Percentiles rank a stretch among this genome's conserved stretches.
phyloP scores from a whole-genome alignment of 257 asterid species.

The Solanum boliviense region DNA sequence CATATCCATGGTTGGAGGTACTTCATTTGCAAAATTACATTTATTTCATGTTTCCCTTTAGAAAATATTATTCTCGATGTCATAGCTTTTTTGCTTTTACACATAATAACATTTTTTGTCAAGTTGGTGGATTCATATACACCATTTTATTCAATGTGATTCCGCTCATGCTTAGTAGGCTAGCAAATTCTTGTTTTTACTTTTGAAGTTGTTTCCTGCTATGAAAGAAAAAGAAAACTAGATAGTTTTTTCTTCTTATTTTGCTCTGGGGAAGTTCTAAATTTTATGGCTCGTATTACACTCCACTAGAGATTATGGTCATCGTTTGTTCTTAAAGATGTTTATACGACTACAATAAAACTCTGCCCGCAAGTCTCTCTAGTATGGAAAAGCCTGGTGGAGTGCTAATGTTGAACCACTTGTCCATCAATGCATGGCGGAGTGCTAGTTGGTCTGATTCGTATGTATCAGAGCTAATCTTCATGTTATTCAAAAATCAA shows the following conservation, averaged over 20 bases:
- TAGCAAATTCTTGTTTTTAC: not conserved
- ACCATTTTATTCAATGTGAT: not conserved
- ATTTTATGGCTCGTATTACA: not conserved
- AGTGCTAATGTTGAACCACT: not conserved
- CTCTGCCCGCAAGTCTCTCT: not conserved
- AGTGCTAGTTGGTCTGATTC: not conserved
- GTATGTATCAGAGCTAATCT: not conserved
- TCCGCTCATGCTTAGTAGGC: not conserved
- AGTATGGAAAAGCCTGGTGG: not conserved
- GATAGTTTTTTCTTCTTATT: not conserved
- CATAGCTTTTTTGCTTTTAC: not conserved
- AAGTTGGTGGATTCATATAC: not conserved
- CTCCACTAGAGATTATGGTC: not conserved
- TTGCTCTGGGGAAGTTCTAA: not conserved
- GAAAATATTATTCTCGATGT: not conserved
- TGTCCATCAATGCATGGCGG: not conserved
- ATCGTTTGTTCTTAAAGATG: not conserved
- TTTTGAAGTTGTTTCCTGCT: not conserved
- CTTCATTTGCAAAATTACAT: not conserved
- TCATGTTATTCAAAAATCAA: not conserved
- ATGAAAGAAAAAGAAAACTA: not conserved
- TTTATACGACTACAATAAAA: not conserved
- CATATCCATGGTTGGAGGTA: conserved; percentile 99
- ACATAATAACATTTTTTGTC: not conserved
- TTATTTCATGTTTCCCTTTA: not conserved